Conservation (phyloP, 257 asterid genomes). For the Ajuga chamaepitys region DNA sequence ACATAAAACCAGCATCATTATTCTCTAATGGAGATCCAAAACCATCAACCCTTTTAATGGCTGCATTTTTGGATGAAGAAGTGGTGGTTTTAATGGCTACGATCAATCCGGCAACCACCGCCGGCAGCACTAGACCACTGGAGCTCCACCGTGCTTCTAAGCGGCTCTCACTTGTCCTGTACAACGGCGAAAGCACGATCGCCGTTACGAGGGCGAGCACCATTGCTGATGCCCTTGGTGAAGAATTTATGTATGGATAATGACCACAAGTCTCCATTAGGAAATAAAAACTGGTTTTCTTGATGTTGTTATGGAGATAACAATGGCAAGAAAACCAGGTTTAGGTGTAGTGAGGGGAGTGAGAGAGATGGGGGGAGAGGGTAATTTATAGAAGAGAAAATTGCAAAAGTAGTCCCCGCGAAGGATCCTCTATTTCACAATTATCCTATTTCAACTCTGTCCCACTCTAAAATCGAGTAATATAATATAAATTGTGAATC, state of each 20-base stretch:
- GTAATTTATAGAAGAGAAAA: conserved; percentile 33
- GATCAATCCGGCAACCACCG: conserved; percentile 51
- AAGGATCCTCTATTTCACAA: no score
- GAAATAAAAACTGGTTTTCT: conserved; percentile 25
- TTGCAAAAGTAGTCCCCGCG: no score
- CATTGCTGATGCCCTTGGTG: conserved; percentile 67
- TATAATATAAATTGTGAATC: no score
- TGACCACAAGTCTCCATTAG: conserved; percentile 38
- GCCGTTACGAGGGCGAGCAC: conserved; percentile 50
- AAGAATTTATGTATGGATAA: conserved; percentile 27
- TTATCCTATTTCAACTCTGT: no score
- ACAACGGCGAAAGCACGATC: conserved; percentile 60
- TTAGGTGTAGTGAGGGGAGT: conserved; percentile 1
- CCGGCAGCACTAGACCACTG: conserved; percentile 53
- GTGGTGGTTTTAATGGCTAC: conserved; percentile 62
- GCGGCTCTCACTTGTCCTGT: conserved; percentile 29
- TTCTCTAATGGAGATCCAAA: conserved; percentile 4
- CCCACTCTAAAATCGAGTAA: no score
- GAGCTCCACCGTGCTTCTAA: conserved; percentile 54
- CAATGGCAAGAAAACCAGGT: conserved; percentile 17
- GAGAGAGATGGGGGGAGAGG: neutral
- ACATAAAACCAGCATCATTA: conserved; percentile 16
- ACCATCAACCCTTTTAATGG: neutral
- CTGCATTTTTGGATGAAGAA: conserved; percentile 22
- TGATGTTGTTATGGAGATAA: neutral